phyloP scores from a whole-genome alignment of 2,329 filamentous ascomycete species.

The Hymenoscyphus repandus region DNA sequence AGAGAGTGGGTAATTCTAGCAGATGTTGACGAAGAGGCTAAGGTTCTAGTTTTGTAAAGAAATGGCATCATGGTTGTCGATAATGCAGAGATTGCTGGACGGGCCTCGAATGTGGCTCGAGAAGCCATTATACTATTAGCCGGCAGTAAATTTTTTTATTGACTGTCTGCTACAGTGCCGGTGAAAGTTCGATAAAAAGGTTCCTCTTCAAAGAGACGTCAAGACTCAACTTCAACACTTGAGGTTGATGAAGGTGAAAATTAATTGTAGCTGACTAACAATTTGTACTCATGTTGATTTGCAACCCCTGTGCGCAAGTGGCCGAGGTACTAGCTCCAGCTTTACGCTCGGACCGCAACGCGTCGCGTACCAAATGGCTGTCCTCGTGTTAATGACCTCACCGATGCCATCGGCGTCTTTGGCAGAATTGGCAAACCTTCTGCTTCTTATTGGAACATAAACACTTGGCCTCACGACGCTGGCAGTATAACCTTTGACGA shows the following conservation, averaged over 20 bases:
- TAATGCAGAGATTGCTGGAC: conserved; percentile 1
- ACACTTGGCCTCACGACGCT: conserved; percentile 5
- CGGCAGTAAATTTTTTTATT: too few relatives aligned
- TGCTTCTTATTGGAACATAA: too few relatives aligned
- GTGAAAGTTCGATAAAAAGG: not conserved
- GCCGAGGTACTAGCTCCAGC: not conserved
- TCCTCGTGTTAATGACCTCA: too few relatives aligned
- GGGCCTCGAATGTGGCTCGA: not conserved
- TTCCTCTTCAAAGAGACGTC: not conserved
- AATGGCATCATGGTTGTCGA: conserved; percentile 52
- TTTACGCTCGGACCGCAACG: too few relatives aligned
- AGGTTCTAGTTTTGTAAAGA: conserved; percentile 66
- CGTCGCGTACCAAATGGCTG: too few relatives aligned
- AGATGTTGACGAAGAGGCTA: conserved; percentile 31
- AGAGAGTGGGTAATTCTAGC: not conserved
- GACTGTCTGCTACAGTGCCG: too few relatives aligned
- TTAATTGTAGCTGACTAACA: not conserved
- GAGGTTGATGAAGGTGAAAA: not conserved
- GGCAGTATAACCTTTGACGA: conserved; percentile 16
- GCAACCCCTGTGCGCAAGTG: not conserved
- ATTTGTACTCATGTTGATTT: not conserved
- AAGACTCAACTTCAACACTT: too few relatives aligned
- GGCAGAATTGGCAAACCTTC: not conserved
- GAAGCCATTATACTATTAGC: not conserved
- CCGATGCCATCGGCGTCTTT: not conserved